Conservation (phyloP, 805 yeast genomes). For the Candida chilensis region DNA sequence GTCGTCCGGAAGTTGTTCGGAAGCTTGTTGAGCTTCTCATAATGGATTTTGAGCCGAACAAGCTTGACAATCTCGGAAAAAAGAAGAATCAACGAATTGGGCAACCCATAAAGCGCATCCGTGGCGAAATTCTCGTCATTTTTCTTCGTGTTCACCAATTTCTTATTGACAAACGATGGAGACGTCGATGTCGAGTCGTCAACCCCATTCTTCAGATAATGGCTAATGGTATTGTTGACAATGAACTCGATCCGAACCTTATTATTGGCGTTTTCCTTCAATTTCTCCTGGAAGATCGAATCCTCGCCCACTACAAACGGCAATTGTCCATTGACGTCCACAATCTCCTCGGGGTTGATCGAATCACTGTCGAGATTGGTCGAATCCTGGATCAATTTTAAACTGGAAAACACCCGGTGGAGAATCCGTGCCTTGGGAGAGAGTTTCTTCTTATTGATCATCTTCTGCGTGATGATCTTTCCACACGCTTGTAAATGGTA, state of each 20-base stretch:
- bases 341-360: conserved; percentile 21
- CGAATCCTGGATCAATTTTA: conserved; percentile 71
- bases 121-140: conserved; percentile 58
- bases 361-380: conserved; percentile 36
- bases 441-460: conserved; percentile 51
- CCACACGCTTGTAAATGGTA: conserved; percentile 73
- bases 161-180: conserved; percentile 30
- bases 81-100: conserved; percentile 65
- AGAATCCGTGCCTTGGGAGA: conserved; percentile 70
- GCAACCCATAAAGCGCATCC: conserved; percentile 77
- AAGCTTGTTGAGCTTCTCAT: conserved; percentile 24
- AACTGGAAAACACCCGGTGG: conserved; percentile 70
- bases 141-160: conserved; percentile 33
- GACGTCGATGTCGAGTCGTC: conserved; percentile 12
- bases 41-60: conserved; percentile 52
- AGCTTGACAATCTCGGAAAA: conserved; percentile 68
- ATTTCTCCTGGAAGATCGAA: not conserved
- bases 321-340: conserved; percentile 24
- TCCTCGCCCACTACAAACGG: conserved; percentile 1
- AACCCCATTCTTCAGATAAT: not conserved
- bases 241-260: conserved; percentile 16
- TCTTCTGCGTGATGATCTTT: conserved; percentile 59
- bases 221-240: conserved; percentile 7
- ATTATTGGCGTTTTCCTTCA: conserved; percentile 3
- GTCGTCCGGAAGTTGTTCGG: conserved; percentile 16